These are phyloP conservation scores for Tieghemostelium lacteum DNA, from an alignment of 78 protist genomes.

Conservation along the genomic window DNA sequence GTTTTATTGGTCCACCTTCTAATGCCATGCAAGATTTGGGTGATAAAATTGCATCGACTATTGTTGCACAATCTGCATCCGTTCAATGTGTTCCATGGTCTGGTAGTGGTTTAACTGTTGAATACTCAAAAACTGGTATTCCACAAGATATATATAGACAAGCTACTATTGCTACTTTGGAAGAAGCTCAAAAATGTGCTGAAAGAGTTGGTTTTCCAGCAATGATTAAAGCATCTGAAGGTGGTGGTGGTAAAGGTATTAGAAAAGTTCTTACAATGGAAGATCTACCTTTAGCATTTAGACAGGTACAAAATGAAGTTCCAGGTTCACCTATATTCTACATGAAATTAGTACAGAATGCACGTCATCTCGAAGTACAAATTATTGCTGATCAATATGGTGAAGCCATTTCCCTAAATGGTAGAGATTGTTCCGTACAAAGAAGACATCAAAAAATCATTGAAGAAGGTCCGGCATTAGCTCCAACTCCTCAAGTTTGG, in stretches of 20 bases:
- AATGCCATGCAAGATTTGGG: constrained; percentile 93
- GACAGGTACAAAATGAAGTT: constrained; percentile 77
- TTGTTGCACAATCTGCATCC: constrained; percentile 96
- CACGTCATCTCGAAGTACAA: constrained; percentile 90
- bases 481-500: constrained; percentile 81
- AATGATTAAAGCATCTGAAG: constrained; percentile 93
- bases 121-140: constrained; percentile 38
- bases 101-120: constrained; percentile 83
- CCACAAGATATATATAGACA: constrained; percentile 19
- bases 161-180: constrained; percentile 82
- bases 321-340: constrained; percentile 86
- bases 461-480: constrained; percentile 96
- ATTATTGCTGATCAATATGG: constrained; percentile 91
- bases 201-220: constrained; percentile 93
- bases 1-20: constrained; percentile 93
- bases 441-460: constrained; percentile 93
- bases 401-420: constrained; percentile 82
- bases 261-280: constrained; percentile 63
- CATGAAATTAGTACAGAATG: constrained; percentile 82
- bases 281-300: constrained; percentile 40
- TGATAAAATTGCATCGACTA: constrained; percentile 97
- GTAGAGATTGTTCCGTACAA: constrained; percentile 90
- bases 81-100: constrained; percentile 97
- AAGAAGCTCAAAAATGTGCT: constrained; percentile 69
- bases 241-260: constrained; percentile 97